These are phyloP conservation scores for Ceratobasidium sp. DNA, from an alignment of 1,284 basidiomycete genomes.

Conservation along the genomic window DNA sequence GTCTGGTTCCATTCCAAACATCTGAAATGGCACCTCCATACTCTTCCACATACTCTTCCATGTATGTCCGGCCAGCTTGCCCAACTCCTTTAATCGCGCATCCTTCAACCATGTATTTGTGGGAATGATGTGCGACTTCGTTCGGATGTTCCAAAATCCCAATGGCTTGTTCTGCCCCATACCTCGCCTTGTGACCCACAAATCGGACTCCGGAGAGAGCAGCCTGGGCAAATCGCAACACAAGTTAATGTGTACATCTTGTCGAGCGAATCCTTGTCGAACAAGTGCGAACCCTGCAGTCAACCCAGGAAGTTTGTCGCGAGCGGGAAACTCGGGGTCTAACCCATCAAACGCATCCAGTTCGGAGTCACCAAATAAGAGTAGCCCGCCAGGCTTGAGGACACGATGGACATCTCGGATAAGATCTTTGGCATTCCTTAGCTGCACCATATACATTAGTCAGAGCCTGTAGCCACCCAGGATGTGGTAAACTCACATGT, in stretches of 20 bases:
- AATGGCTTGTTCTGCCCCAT: not conserved
- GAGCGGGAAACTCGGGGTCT: constrained; percentile 5
- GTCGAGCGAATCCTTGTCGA: constrained; percentile 28
- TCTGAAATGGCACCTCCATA: constrained; percentile 12
- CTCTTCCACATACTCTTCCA: constrained; percentile 13
- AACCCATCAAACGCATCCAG: constrained; percentile 13
- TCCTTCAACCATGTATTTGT: not conserved
- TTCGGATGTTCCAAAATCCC: not conserved
- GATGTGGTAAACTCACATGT: not conserved
- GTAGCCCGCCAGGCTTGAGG: constrained; percentile 30
- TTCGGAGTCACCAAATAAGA: constrained; percentile 25
- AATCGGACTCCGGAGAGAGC: not conserved
- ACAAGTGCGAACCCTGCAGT: constrained; percentile 5
- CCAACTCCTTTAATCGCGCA: not conserved
- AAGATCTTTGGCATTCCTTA: too few relatives aligned
- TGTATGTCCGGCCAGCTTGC: not conserved
- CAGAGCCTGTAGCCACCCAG: too few relatives aligned
- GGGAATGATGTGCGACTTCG: not conserved
- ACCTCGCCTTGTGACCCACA: not conserved
- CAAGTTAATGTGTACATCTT: not conserved
- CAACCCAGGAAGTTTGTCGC: constrained; percentile 2
- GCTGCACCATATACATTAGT: too few relatives aligned
- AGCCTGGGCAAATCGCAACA: not conserved
- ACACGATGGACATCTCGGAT: constrained; percentile 31
- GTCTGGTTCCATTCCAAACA: not conserved